Percentiles rank a stretch among this genome's conserved stretches.
Evolutionary conservation across 768 basidiomycete species (phyloP).

Genomic region (Mycena pura): DNA sequence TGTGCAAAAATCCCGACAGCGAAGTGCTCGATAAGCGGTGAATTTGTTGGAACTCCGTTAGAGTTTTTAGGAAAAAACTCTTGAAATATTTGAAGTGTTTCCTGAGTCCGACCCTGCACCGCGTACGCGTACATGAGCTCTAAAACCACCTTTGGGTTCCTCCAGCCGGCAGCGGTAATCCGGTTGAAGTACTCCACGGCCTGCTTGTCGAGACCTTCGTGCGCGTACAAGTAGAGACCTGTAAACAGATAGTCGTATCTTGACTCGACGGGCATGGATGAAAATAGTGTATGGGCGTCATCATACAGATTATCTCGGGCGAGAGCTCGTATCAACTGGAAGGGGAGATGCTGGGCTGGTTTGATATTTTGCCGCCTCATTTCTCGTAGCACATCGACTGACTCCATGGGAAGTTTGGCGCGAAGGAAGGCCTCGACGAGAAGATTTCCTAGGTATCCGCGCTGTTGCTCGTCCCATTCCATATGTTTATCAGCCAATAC

Average conservation of each 20-base stretch:
- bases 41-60: slow-evolving; percentile 36
- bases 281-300: slow-evolving; percentile 53
- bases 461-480: slow-evolving; percentile 34
- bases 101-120: slow-evolving; percentile 45
- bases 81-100: slow-evolving; percentile 58
- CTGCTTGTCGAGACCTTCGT: slow-evolving; percentile 53
- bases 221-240: slow-evolving; percentile 60
- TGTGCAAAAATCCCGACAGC: slow-evolving; percentile 63
- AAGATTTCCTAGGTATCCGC: slow-evolving; percentile 43
- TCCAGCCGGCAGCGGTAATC: slow-evolving; percentile 39
- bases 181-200: slow-evolving; percentile 51
- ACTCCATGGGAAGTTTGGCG: slow-evolving; percentile 41
- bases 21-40: slow-evolving; percentile 59
- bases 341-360: slow-evolving; percentile 36
- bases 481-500: slow-evolving; percentile 30
- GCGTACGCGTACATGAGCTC: slow-evolving; percentile 66
- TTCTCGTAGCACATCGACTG: slow-evolving; percentile 46
- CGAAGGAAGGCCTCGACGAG: slow-evolving; percentile 49
- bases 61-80: slow-evolving; percentile 54
- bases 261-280: slow-evolving; percentile 32
- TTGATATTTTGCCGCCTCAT: slow-evolving; percentile 45
- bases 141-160: slow-evolving; percentile 39
- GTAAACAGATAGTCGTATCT: slow-evolving; percentile 41
- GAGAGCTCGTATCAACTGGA: slow-evolving; percentile 50
- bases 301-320: slow-evolving; percentile 45